A percentile compares a stretch with the other conserved stretches of the same genome.
Evolutionary conservation across 257 asterid genomes (phyloP).

Genomic region (Forsythia viridissima): DNA sequence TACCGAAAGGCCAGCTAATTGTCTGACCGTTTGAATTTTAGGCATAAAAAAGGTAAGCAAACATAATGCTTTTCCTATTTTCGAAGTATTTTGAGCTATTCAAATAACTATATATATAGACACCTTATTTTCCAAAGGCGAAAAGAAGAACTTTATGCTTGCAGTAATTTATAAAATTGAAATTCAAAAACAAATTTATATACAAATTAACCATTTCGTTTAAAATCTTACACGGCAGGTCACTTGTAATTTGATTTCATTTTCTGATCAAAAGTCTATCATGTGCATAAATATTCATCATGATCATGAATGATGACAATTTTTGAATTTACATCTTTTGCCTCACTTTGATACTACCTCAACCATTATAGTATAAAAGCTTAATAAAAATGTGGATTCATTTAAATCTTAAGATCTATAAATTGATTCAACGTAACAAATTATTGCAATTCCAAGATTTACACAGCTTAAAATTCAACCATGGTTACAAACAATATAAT

Average conservation of each 20-base stretch:
- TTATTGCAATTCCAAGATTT: not conserved
- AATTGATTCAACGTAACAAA: too few species aligned
- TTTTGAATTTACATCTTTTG: not conserved
- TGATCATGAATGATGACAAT: not conserved
- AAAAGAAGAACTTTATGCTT: not conserved
- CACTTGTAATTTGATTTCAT: too few species aligned
- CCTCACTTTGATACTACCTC: not conserved
- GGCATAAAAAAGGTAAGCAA: not conserved
- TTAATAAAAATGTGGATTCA: not conserved
- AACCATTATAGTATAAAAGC: too few species aligned
- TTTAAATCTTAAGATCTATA: not conserved
- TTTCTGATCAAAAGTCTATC: too few species aligned
- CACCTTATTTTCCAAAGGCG: not conserved
- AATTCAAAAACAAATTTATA: not conserved
- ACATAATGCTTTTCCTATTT: not conserved
- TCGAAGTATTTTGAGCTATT: not conserved
- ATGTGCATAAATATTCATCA: too few species aligned
- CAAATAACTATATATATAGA: not conserved
- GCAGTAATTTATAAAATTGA: not conserved
- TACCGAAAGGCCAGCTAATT: conserved; percentile 15
- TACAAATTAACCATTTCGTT: not conserved
- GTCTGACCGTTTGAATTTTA: conserved; percentile 14
- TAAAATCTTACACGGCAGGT: not conserved
- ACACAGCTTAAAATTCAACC: not conserved
- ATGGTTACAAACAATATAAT: not conserved